These are phyloP conservation scores for Sclerotinia glacialis DNA, from an alignment of 2,329 filamentous ascomycete genomes.

Conservation along the genomic window DNA sequence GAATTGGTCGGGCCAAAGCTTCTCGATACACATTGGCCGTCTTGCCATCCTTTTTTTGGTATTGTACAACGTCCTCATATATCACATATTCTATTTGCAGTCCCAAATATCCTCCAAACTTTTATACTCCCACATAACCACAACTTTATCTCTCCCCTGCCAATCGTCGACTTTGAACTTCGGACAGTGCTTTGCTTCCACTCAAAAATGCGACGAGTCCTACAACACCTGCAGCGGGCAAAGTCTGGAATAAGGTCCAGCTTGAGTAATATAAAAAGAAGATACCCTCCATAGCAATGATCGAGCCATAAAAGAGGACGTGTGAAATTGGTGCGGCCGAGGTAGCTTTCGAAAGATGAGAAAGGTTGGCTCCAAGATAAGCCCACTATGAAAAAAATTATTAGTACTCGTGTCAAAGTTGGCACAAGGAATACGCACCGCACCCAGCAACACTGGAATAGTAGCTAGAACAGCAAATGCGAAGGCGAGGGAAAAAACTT, in stretches of 20 bases:
- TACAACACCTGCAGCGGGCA: conserved; percentile 69
- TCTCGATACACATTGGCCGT: not conserved
- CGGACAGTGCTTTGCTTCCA: conserved; percentile 83
- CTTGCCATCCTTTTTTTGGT: conserved; percentile 9
- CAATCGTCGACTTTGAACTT: conserved; percentile 85
- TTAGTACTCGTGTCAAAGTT: conserved; percentile 28
- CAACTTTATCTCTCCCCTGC: conserved; percentile 48
- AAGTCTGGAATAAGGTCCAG: conserved; percentile 88
- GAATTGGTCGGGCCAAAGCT: not conserved
- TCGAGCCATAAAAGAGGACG: conserved; percentile 78
- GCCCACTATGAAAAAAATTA: conserved; percentile 60
- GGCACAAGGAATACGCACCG: conserved; percentile 51
- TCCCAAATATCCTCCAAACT: conserved; percentile 11
- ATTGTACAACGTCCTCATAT: conserved; percentile 17
- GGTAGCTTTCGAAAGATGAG: conserved; percentile 73
- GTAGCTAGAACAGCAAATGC: conserved; percentile 68
- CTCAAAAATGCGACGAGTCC: conserved; percentile 75
- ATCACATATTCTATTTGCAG: not conserved
- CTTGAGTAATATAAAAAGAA: conserved; percentile 92
- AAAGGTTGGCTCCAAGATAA: conserved; percentile 76
- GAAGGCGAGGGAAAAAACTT: conserved; percentile 76
- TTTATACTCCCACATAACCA: not conserved
- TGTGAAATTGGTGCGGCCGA: conserved; percentile 77
- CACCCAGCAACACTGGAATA: conserved; percentile 68
- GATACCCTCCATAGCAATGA: conserved; percentile 82